Conservation (phyloP, 1,284 basidiomycete genomes). For the Psilocybe mexicana region DNA sequence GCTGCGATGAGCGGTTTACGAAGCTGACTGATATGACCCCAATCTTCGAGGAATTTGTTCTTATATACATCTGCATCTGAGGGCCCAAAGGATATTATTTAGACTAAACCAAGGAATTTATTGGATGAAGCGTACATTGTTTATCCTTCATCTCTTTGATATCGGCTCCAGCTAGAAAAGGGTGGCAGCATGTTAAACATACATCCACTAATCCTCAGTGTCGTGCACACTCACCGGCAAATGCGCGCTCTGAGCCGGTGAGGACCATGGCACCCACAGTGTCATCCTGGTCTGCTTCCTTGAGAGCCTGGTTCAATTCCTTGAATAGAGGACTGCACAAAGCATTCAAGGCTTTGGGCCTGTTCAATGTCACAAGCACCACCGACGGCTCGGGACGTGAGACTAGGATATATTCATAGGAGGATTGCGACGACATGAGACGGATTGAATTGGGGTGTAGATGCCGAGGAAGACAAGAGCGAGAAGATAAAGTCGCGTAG, state of each 20-base stretch:
- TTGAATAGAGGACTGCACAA: constrained; percentile 79
- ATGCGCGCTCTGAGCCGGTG: constrained; percentile 92
- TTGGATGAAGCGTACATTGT: constrained; percentile 58
- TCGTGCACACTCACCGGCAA: constrained; percentile 65
- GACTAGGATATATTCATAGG: constrained; percentile 76
- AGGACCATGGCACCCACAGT: constrained; percentile 85
- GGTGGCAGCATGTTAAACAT: neutral
- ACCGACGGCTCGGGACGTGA: constrained; percentile 77
- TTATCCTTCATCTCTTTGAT: constrained; percentile 96
- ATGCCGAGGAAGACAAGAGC: constrained; percentile 4
- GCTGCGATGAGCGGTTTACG: constrained; percentile 96
- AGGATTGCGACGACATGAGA: constrained; percentile 38
- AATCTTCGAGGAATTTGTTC: constrained; percentile 87
- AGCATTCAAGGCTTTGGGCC: constrained; percentile 96
- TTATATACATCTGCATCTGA: constrained; percentile 86
- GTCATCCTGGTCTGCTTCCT: constrained; percentile 72
- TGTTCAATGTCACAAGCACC: constrained; percentile 89
- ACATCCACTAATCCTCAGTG: neutral
- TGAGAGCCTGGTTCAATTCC: constrained; percentile 78
- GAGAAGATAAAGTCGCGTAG: constrained; percentile 12
- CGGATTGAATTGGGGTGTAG: constrained; percentile 23
- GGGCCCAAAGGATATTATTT: constrained; percentile 7
- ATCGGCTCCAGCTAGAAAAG: constrained; percentile 72
- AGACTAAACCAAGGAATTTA: neutral
- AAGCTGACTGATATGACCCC: constrained; percentile 77